phyloP scores from a whole-genome alignment of 805 yeast genomes.

The Suhomyces sp. region DNA sequence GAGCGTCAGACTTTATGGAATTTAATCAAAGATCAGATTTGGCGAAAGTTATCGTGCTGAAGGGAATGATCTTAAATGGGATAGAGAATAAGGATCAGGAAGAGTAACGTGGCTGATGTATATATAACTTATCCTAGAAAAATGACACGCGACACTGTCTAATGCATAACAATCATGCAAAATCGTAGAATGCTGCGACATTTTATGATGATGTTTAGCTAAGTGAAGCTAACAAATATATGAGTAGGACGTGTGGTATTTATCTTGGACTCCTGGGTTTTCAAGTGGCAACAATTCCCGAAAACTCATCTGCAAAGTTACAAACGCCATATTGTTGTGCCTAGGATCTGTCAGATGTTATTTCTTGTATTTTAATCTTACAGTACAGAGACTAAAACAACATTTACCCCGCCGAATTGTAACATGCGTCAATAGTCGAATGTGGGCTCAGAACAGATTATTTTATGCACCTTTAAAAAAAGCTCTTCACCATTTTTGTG shows the following conservation, averaged over 20 bases:
- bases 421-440: neutral
- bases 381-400: neutral
- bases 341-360: neutral
- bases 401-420: neutral
- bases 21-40: slow-evolving; percentile 24
- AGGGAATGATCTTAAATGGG: slow-evolving; percentile 33
- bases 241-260: neutral
- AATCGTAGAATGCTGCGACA: neutral
- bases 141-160: neutral
- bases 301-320: neutral
- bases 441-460: neutral
- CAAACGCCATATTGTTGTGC: neutral
- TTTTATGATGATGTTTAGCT: neutral
- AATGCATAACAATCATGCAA: neutral
- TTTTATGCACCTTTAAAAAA: neutral
- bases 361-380: neutral
- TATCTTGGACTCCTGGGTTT: neutral
- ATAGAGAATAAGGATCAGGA: slow-evolving; percentile 10
- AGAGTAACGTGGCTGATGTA: neutral
- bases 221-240: neutral
- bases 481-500: neutral
- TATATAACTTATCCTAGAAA: neutral
- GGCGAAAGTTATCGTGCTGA: slow-evolving; percentile 28
- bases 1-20: slow-evolving; percentile 17
- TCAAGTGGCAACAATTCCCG: neutral